Evolutionary conservation across 2,329 filamentous ascomycete genomes (phyloP).

Genomic region (Sarocladium strictum): DNA sequence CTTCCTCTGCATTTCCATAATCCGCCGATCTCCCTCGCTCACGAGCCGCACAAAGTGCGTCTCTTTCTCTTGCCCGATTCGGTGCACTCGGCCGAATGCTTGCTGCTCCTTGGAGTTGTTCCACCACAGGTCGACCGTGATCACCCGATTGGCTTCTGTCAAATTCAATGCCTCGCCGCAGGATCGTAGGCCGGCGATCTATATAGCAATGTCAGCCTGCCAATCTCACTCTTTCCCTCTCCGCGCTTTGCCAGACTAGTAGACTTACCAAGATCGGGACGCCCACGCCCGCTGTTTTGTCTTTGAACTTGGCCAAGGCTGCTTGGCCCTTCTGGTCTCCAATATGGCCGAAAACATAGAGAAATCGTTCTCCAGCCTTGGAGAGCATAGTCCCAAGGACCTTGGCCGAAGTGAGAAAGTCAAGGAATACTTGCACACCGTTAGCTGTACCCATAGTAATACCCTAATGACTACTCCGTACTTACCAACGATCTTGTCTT

Average conservation of each 20-base stretch:
- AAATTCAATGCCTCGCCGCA: constrained; percentile 36
- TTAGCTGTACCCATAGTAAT: background rate
- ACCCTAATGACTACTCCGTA: fast-evolving
- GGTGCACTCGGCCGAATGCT: constrained; percentile 52
- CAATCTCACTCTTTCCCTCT: too few relatives aligned
- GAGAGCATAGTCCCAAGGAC: constrained; percentile 31
- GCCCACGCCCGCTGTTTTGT: background rate
- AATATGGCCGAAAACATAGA: constrained; percentile 31
- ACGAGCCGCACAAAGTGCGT: constrained; percentile 53
- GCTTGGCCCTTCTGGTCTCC: constrained; percentile 7
- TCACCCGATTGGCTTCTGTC: constrained; percentile 42
- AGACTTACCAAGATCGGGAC: constrained; percentile 30
- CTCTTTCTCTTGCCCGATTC: constrained; percentile 57
- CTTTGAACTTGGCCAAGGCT: constrained; percentile 21
- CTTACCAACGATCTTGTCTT: constrained; percentile 35
- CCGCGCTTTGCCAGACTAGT: too few relatives aligned
- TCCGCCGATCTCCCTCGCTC: constrained; percentile 50
- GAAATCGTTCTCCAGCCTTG: constrained; percentile 22
- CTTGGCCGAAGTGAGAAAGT: constrained; percentile 25
- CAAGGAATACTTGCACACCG: constrained; percentile 25
- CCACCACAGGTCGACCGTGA: constrained; percentile 55
- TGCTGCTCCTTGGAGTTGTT: constrained; percentile 58
- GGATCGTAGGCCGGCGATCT: constrained; percentile 29
- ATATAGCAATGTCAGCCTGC: background rate
- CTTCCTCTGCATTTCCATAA: constrained; percentile 47